Base-by-base conservation (phyloP, 2,329 filamentous ascomycete genomes). In the Pseudogymnoascus sp. region DNA sequence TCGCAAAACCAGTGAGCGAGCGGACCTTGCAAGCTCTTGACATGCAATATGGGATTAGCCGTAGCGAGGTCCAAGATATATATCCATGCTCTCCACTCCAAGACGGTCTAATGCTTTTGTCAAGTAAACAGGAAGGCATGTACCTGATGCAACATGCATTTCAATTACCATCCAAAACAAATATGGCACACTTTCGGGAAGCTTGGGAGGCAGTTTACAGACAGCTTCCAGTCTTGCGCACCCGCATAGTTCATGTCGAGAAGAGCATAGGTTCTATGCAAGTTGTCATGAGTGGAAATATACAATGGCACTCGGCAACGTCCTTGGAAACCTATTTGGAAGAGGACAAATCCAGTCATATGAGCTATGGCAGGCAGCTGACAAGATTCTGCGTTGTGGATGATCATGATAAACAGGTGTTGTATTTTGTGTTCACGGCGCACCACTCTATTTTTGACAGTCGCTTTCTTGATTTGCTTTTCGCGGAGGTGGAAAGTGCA, bases 71-170 rank as follows among this genome's bases (percentile, higher is more conserved):
- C 36, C 68, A 74, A 30, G 74, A 77, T 61, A 63, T 74, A 0
- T 76, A 74, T 47, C 74, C 74, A 2, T 72, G 70, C 62, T 69
- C 71, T 5, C 66, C 70, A 4, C 65, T 73, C 9, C 75, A 78
- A 43, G 72, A 74, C 63, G 70, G 71, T 0, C 65, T 77, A 3
- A 64, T 78, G 35, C 70, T 73, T 1, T 62, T 76, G 5, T 69
- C 74, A 4, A 63, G 68, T 18, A 70, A 69, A 14, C 57, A 68
- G 1, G 50, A 64, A 2, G 73, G 70, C 3, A 65, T 69, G 2
- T 78, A 77, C 57, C 64, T 76, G 22, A 69, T 70, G 1, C 70
- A 70, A n/a, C 57, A 62, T 25, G 54, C 67, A 12, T 65, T 63
- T 2, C 35, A 65, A 58, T 62, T 69, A 2, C 60, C 69, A 4